Conservation (phyloP, 1,284 basidiomycete species). For the Malassezia japonica region DNA sequence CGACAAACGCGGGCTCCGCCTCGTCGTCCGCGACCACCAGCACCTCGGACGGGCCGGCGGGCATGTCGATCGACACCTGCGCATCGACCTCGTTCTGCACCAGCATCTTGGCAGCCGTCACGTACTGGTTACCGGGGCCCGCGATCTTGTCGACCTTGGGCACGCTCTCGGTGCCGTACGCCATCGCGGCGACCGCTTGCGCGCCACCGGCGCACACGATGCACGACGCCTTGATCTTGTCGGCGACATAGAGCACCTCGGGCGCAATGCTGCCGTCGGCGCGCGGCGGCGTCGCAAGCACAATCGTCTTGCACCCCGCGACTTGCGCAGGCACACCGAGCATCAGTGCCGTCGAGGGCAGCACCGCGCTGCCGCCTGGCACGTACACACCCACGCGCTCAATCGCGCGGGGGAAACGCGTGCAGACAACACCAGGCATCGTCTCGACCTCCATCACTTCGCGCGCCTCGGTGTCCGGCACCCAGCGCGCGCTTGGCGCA, state of each 20-base stretch:
- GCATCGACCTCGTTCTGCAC: slow-evolving; percentile 98
- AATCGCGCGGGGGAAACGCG: slow-evolving; percentile 79
- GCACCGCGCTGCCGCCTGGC: slow-evolving; percentile 88
- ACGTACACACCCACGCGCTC: slow-evolving; percentile 93
- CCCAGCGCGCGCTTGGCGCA: slow-evolving; percentile 5
- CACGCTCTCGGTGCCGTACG: slow-evolving; percentile 86
- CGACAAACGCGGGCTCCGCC: slow-evolving; percentile 79
- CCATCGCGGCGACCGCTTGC: slow-evolving; percentile 92
- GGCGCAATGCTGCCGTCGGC: slow-evolving; percentile 43
- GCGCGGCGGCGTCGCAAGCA: slow-evolving; percentile 88
- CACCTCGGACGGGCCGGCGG: slow-evolving; percentile 73
- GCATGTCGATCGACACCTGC: slow-evolving; percentile 95
- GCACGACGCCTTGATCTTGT: slow-evolving; percentile 35
- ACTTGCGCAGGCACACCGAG: slow-evolving; percentile 96
- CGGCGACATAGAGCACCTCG: slow-evolving; percentile 45
- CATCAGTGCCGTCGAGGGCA: slow-evolving; percentile 96
- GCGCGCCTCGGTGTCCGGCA: neutral
- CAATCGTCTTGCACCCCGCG: slow-evolving; percentile 82
- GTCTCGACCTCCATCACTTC: slow-evolving; percentile 72
- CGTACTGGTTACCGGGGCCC: slow-evolving; percentile 98
- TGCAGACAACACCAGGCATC: slow-evolving; percentile 74
- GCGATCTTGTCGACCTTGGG: slow-evolving; percentile 99
- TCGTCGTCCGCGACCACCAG: slow-evolving; percentile 68
- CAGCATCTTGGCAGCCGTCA: slow-evolving; percentile 97
- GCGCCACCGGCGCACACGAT: slow-evolving; percentile 66